Conservation (phyloP, 257 asterid genomes). For the Linaria vulgaris region DNA sequence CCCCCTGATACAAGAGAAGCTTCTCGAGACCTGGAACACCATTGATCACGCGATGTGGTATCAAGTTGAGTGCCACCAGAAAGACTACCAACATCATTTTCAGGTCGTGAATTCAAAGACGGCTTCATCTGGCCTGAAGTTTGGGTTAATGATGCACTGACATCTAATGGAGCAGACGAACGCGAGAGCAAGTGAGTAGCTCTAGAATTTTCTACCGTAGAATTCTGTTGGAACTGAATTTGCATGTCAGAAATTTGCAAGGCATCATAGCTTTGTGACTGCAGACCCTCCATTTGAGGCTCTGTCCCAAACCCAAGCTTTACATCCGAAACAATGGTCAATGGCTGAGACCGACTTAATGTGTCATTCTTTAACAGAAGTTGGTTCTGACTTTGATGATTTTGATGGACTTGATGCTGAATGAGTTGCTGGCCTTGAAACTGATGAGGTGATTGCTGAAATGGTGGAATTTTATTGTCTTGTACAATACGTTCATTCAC, state of each 20-base stretch:
- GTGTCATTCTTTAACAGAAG: constrained; percentile 48
- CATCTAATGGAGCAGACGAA: constrained; percentile 45
- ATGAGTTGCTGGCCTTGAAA: constrained; percentile 56
- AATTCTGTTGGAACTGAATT: constrained; percentile 53
- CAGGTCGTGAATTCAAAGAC: constrained; percentile 45
- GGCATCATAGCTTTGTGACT: constrained; percentile 55
- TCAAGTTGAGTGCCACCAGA: constrained; percentile 52
- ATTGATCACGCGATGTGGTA: constrained; percentile 45
- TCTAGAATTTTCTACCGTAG: constrained; percentile 53
- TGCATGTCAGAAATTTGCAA: constrained; percentile 55
- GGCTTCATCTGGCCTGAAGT: constrained; percentile 59
- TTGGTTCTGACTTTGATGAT: constrained; percentile 60
- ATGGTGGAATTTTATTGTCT: constrained; percentile 51
- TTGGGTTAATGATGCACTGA: constrained; percentile 45
- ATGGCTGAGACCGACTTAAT: constrained; percentile 55
- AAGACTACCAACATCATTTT: constrained; percentile 50
- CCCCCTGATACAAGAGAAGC: constrained; percentile 44
- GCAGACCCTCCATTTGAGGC: constrained; percentile 49
- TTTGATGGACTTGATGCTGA: constrained; percentile 61
- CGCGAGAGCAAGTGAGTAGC: constrained; percentile 47
- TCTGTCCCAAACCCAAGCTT: constrained; percentile 54
- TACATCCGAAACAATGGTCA: constrained; percentile 47
- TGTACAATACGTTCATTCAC: constrained; percentile 48
- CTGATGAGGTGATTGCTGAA: constrained; percentile 58
- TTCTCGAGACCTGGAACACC: constrained; percentile 58